These are phyloP conservation scores for Extremus antarcticus DNA, from an alignment of 495 filamentous ascomycete species.

Conservation along the genomic window DNA sequence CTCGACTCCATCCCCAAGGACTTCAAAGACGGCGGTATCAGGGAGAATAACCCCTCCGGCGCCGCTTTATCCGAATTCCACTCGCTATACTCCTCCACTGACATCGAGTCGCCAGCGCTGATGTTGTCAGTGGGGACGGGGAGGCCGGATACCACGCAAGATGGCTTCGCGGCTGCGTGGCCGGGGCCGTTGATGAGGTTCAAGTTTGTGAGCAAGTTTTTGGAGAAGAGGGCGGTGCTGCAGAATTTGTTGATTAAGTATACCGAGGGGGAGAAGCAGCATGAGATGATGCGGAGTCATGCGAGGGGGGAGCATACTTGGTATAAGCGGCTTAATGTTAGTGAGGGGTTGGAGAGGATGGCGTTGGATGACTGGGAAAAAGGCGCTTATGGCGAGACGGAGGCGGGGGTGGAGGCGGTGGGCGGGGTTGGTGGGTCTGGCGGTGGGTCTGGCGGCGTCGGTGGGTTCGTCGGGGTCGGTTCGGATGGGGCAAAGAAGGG, in stretches of 20 bases:
- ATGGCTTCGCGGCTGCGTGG: constrained; percentile 32
- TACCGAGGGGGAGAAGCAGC: constrained; percentile 34
- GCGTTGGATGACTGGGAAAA: constrained; percentile 30
- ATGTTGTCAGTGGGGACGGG: constrained; percentile 32
- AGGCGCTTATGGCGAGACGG: constrained; percentile 21
- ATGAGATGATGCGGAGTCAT: constrained; percentile 28
- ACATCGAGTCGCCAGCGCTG: constrained; percentile 22
- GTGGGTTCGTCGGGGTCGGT: too few species aligned
- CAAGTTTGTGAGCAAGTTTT: constrained; percentile 25
- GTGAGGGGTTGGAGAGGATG: constrained; percentile 28
- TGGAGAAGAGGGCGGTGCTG: constrained; percentile 35
- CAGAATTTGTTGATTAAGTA: constrained; percentile 36
- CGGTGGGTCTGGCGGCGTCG: too few species aligned
- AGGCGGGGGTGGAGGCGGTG: constrained; percentile 9
- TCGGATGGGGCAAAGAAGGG: too few species aligned
- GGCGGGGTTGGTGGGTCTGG: too few species aligned
- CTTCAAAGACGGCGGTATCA: constrained; percentile 37
- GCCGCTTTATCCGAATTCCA: constrained; percentile 33
- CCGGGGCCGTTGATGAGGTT: constrained; percentile 28
- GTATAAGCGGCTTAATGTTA: constrained; percentile 35
- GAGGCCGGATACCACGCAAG: constrained; percentile 25
- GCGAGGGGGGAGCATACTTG: constrained; percentile 31
- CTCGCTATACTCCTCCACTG: constrained; percentile 25
- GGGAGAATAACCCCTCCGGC: constrained; percentile 34
- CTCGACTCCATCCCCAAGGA: constrained; percentile 19